These are phyloP conservation scores for Chalciporus piperatus DNA, from an alignment of 768 basidiomycete species.

Conservation along the genomic window DNA sequence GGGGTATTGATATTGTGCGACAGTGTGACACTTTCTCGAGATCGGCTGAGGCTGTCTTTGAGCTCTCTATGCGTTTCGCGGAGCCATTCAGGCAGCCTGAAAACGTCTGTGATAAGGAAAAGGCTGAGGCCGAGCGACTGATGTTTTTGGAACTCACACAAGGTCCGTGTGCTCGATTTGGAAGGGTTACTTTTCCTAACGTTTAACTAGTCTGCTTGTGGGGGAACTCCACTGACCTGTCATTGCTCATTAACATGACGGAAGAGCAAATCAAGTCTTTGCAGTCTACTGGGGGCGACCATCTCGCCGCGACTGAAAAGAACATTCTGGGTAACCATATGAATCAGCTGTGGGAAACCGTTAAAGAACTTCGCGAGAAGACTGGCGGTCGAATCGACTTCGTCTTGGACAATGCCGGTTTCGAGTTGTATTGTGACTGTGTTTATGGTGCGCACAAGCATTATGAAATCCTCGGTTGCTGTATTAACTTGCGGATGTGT, in stretches of 20 bases:
- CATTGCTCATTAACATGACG: constrained; percentile 94
- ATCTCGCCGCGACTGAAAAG: constrained; percentile 92
- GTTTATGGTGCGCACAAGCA: constrained; percentile 63
- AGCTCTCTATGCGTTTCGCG: constrained; percentile 88
- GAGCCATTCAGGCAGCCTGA: constrained; percentile 71
- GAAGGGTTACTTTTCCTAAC: background rate
- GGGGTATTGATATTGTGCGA: constrained; percentile 5
- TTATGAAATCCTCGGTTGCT: background rate
- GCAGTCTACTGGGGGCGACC: constrained; percentile 96
- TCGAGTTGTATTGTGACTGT: constrained; percentile 82
- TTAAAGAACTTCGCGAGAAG: constrained; percentile 65
- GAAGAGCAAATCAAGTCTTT: constrained; percentile 95
- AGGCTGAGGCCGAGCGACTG: constrained; percentile 66
- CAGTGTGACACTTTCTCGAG: constrained; percentile 95
- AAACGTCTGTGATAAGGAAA: constrained; percentile 49
- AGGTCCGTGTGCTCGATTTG: constrained; percentile 42
- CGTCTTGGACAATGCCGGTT: constrained; percentile 82
- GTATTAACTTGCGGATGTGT: constrained; percentile 16
- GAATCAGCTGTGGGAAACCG: constrained; percentile 65
- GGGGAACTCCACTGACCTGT: constrained; percentile 97
- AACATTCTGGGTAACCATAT: constrained; percentile 92
- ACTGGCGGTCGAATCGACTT: constrained; percentile 78
- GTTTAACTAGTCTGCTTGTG: constrained; percentile 76
- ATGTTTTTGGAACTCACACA: constrained; percentile 95
- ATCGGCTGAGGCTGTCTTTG: constrained; percentile 89